phyloP scores from a whole-genome alignment of 179 eudicot species.

The Pouteria campechiana region DNA sequence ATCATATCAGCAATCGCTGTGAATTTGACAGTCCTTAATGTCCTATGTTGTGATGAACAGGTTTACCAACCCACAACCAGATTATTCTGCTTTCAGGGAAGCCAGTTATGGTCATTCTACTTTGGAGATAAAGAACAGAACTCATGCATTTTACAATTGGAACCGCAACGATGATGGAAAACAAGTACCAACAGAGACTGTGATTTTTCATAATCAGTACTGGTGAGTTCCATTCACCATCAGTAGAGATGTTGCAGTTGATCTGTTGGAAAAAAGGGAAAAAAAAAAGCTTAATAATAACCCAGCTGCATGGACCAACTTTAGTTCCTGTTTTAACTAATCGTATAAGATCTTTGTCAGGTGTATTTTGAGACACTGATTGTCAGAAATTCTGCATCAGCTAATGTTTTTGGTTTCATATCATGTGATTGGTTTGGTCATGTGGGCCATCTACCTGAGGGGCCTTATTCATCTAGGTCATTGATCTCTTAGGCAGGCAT shows the following conservation, averaged over 20 bases:
- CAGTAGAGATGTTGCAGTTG: neutral
- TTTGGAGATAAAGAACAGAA: conserved; percentile 70
- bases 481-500: too few species aligned
- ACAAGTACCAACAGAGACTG: conserved; percentile 54
- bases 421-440: too few species aligned
- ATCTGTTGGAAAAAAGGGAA: neutral
- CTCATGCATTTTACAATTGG: conserved; percentile 92
- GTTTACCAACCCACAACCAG: conserved; percentile 92
- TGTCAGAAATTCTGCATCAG: too few species aligned
- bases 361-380: neutral
- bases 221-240: conserved; percentile 40
- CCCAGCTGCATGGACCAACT: neutral
- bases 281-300: neutral
- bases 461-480: too few species aligned
- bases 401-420: too few species aligned
- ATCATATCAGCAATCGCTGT: neutral
- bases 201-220: conserved; percentile 64
- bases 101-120: conserved; percentile 96
- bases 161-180: conserved; percentile 92
- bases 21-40: neutral
- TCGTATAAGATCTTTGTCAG: neutral
- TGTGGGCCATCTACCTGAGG: too few species aligned
- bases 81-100: conserved; percentile 89
- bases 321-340: neutral
- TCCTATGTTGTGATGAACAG: conserved; percentile 21